Evolutionary conservation across 2,329 filamentous ascomycete species (phyloP).

Genomic region (Pseudocercospora pini-densiflorae): DNA sequence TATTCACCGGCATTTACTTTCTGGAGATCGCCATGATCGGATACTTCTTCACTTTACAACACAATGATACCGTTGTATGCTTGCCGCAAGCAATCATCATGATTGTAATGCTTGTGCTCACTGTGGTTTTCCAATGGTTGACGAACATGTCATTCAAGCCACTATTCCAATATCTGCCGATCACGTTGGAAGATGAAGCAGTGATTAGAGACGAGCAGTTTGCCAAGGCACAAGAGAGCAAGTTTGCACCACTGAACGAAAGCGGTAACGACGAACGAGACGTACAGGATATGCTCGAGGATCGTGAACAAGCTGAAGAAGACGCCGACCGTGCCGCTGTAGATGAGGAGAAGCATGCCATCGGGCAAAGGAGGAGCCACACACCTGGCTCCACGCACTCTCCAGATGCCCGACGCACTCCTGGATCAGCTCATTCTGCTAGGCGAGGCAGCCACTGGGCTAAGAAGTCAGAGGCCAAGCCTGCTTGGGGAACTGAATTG

Average conservation of each 20-base stretch:
- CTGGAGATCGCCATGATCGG: slow-evolving; percentile 92
- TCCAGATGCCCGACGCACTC: slow-evolving; percentile 4
- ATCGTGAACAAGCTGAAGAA: slow-evolving; percentile 27
- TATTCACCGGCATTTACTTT: slow-evolving; percentile 92
- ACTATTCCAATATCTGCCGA: slow-evolving; percentile 85
- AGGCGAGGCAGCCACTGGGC: slow-evolving; percentile 19
- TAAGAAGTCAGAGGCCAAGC: slow-evolving; percentile 17
- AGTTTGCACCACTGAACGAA: slow-evolving; percentile 35
- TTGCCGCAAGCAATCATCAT: slow-evolving; percentile 81
- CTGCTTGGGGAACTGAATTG: slow-evolving; percentile 20
- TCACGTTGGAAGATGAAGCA: slow-evolving; percentile 94
- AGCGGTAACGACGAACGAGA: slow-evolving; percentile 35
- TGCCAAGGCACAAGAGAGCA: slow-evolving; percentile 64
- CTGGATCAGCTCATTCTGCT: slow-evolving; percentile 8
- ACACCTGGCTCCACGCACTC: slow-evolving; percentile 5
- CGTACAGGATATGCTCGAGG: slow-evolving; percentile 33
- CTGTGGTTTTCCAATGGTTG: slow-evolving; percentile 75
- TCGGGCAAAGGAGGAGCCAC: slow-evolving; percentile 44
- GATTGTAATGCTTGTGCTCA: slow-evolving; percentile 74
- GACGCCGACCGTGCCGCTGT: slow-evolving; percentile 40
- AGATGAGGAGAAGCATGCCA: slow-evolving; percentile 24
- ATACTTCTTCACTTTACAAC: slow-evolving; percentile 78
- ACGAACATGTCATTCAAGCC: slow-evolving; percentile 85
- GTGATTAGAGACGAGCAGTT: slow-evolving; percentile 90
- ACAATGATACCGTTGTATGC: slow-evolving; percentile 62